Base-by-base conservation (phyloP, 768 basidiomycete genomes). In the Naematelia aurantialba region DNA sequence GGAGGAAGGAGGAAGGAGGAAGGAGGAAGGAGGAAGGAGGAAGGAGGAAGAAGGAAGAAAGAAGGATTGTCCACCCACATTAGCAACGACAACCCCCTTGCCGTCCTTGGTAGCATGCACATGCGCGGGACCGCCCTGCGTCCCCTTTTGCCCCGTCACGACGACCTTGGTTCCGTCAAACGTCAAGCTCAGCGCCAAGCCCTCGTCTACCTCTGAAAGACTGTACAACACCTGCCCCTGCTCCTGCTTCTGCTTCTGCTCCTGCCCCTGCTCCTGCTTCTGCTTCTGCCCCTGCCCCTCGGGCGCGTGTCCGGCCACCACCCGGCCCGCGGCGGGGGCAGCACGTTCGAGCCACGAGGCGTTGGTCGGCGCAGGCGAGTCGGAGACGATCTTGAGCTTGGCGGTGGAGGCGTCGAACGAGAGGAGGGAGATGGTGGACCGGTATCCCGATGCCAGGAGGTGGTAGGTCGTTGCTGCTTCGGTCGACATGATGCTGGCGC, bases 291-390 rank as follows among this genome's bases (percentile, higher is more conserved):
- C 1, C 11, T 12, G 14, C 25, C 42, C 26, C 31, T 45, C 21
- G 56, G 24, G 19, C 29, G 21, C 24, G 45, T 44, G 5, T 26
- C 25, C n/a, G 55, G 34, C n/a, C n/a, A n/a, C n/a, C n/a, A n/a
- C n/a, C n/a, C n/a, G n/a, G n/a, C n/a, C n/a, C n/a, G n/a, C n/a
- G n/a, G n/a, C n/a, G n/a, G n/a, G n/a, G n/a, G n/a, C n/a, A n/a
- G n/a, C n/a, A n/a, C n/a, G 4, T 11, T 85, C 82, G 61, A 92
- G 81, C 89, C 89, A 91, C 4, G 88, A 89, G 0, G 89, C 87
- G 53, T 69, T 71, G 25, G 61, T 55, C 4, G 73, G 73, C 2
- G 72, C 66, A 11, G 68, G 62, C 34, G 67, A 66, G 25, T 72
- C 66, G 4, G 64, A 61, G 14, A 70, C 55, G 29, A 83, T 71